Evolutionary conservation across 2,329 filamentous ascomycete genomes (phyloP), one percentile per base, ranked within the genome.

Genomic region (Ophiostoma sp.): DNA sequence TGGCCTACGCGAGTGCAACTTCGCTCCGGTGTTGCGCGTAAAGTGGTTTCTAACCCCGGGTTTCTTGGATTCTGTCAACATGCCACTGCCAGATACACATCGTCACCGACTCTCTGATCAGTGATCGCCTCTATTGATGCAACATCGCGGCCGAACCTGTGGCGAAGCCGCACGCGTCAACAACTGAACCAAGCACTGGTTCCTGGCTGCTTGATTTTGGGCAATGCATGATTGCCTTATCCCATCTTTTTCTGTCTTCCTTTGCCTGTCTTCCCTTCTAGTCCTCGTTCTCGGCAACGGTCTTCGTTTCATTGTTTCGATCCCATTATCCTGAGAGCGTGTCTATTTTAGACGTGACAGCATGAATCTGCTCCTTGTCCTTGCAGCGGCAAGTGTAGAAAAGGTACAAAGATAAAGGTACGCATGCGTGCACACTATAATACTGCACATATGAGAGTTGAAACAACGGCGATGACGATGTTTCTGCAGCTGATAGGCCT

Each of bases 101-200:
- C 49, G 27, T 36, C 18, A 18, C 27, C 49, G 49, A 27, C 49
- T 18, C 47, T 55, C 18, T 18, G 49, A 27, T 27, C 18, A 55
- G 12, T 55, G 18, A 55, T 55, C 49, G 27, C 49, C 49, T 27
- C 27, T 27, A 27, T 27, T 55, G 49, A 27, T 55, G 49, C 36
- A 16, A 66, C 66, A 44, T 55, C 67, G 55, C 63, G 66, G 66
- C 38, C 66, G 55, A 69, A 65, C 63, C 52, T 63, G 66, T 67
- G 63, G 66, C 66, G 63, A 65, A 55, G 66, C 63, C 52, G 66
- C 62, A 65, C 62, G 49, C 55, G 27, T 67, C 42, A 62, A 66
- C 18, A 27, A 36, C 38, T 9, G 9, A n/a, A 41, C 47, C 38
- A 60, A 16, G 27, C 16, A 40, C 40, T 27, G 27, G 63, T n/a